phyloP scores from a whole-genome alignment of 2,329 filamentous ascomycete genomes.

The Pseudogymnoascus sp. region DNA sequence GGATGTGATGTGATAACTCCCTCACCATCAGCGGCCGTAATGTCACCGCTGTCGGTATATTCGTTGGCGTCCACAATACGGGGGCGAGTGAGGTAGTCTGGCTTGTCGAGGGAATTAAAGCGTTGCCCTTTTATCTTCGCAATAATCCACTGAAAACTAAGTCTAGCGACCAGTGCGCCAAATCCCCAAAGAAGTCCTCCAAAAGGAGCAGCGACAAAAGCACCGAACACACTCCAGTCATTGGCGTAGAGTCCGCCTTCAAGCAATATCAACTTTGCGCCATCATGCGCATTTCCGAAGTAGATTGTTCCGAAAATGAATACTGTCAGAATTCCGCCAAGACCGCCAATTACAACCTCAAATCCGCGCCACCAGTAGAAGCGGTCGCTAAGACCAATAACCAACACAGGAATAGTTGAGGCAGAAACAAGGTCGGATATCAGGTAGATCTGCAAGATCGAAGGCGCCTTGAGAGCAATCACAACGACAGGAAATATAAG shows the following conservation, averaged over 20 bases:
- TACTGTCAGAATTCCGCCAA: constrained; percentile 70
- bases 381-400: constrained; percentile 59
- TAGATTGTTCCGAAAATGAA: constrained; percentile 77
- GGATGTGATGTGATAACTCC: constrained; percentile 22
- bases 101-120: constrained; percentile 61
- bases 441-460: constrained; percentile 72
- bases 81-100: constrained; percentile 22
- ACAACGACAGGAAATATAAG: constrained; percentile 68
- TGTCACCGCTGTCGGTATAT: constrained; percentile 19
- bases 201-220: constrained; percentile 71
- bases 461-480: constrained; percentile 64
- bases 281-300: constrained; percentile 56
- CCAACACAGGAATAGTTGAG: constrained; percentile 63
- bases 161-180: constrained; percentile 50
- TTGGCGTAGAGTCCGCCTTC: constrained; percentile 65
- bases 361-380: constrained; percentile 71
- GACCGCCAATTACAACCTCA: constrained; percentile 68
- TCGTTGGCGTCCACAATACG: constrained; percentile 22
- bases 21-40: constrained; percentile 15
- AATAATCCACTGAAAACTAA: constrained; percentile 47
- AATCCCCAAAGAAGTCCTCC: constrained; percentile 66
- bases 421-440: constrained; percentile 75
- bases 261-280: constrained; percentile 61
- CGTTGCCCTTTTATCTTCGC: constrained; percentile 50
- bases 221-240: constrained; percentile 77